A percentile compares a stretch with the other conserved stretches of the same genome.
These are phyloP conservation scores for Colletotrichum melonis DNA, from an alignment of 2,329 filamentous ascomycete species.

Conservation along the genomic window DNA sequence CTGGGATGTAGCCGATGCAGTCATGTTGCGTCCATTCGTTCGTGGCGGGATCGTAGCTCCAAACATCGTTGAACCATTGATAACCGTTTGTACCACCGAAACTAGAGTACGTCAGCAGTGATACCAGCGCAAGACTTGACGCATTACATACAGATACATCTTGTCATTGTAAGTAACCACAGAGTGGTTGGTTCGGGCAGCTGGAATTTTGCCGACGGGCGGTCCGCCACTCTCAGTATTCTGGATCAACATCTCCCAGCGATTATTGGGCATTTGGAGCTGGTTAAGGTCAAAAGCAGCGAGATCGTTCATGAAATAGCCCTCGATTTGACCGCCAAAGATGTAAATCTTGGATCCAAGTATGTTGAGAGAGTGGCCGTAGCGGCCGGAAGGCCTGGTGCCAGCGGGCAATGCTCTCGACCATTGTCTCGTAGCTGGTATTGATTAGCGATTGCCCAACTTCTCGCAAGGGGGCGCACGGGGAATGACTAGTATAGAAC, in stretches of 20 bases:
- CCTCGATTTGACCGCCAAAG: conserved; percentile 97
- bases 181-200: conserved; percentile 93
- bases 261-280: conserved; percentile 88
- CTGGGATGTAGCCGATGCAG: conserved; percentile 97
- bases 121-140: background rate
- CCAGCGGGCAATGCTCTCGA: conserved; percentile 91
- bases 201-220: conserved; percentile 74
- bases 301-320: conserved; percentile 97
- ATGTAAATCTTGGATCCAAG: conserved; percentile 97
- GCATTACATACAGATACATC: conserved; percentile 81
- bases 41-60: conserved; percentile 87
- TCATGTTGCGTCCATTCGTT: conserved; percentile 91
- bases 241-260: conserved; percentile 92
- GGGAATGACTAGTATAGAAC: conserved; percentile 49
- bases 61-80: conserved; percentile 99
- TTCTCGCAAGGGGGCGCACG: background rate
- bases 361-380: conserved; percentile 96
- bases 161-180: conserved; percentile 93
- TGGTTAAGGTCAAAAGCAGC: conserved; percentile 96
- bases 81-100: conserved; percentile 97
- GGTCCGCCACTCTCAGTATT: conserved; percentile 74
- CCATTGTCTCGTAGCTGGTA: conserved; percentile 93
- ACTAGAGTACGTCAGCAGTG: conserved; percentile 54
- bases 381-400: conserved; percentile 86
- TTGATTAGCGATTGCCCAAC: conserved; percentile 2